Conservation (phyloP, 108 stramenopile genomes). For the Conticribra weissflogii region DNA sequence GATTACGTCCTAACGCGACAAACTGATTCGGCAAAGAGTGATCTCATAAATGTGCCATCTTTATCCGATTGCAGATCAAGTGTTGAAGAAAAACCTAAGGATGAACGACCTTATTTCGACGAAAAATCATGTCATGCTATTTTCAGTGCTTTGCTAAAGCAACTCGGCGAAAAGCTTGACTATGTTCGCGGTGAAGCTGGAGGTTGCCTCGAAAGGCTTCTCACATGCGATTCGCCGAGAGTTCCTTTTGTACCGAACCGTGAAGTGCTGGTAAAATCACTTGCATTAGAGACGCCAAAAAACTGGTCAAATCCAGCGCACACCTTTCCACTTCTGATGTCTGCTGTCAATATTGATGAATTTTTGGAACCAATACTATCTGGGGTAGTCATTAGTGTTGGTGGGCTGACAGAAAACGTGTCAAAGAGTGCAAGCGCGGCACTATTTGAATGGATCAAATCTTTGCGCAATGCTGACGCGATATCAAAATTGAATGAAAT, state of each 20-base stretch:
- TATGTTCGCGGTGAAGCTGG: conserved; percentile 85
- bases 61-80: too few relatives aligned
- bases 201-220: conserved; percentile 65
- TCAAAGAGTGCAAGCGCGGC: conserved; percentile 73
- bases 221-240: conserved; percentile 46
- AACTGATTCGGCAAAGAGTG: too few relatives aligned
- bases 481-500: conserved; percentile 41
- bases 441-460: conserved; percentile 79
- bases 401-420: conserved; percentile 91
- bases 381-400: conserved; percentile 93
- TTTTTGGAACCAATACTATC: conserved; percentile 75
- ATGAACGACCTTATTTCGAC: conserved; percentile 49
- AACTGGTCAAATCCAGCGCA: conserved; percentile 66
- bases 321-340: conserved; percentile 78
- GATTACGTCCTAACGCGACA: too few relatives aligned
- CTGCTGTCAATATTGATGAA: conserved; percentile 65
- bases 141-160: conserved; percentile 78
- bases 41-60: too few relatives aligned
- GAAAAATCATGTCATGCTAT: conserved; percentile 46
- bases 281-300: conserved; percentile 29
- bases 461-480: conserved; percentile 44
- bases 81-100: too few relatives aligned
- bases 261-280: conserved; percentile 39
- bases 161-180: conserved; percentile 94
- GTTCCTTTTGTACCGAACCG: conserved; percentile 61